Evolutionary conservation across 331 rosid genomes (phyloP).

Genomic region (Cydonia oblonga): DNA sequence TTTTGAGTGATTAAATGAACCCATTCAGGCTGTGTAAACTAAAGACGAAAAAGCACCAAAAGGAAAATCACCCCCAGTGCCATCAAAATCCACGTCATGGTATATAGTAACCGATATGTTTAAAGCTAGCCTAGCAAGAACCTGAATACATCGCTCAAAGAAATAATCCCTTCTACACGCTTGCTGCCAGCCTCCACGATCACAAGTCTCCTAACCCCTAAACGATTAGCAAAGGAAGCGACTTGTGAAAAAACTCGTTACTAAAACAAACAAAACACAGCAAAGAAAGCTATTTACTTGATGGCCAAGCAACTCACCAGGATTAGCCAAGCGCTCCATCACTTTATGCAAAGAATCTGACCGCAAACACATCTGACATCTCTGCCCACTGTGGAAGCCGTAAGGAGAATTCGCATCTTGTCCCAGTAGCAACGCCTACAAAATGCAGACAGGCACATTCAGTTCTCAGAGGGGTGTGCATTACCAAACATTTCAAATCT

Average conservation of each 20-base stretch:
- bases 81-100: conserved; percentile 9
- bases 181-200: conserved; percentile 98
- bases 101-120: conserved; percentile 9
- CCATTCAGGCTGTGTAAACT: conserved; percentile 3
- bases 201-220: conserved; percentile 85
- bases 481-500: background rate
- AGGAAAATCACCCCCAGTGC: conserved; percentile 21
- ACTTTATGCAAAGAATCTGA: conserved; percentile 88
- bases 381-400: conserved; percentile 43
- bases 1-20: conserved; percentile 16
- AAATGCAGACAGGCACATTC: background rate
- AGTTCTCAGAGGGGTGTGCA: background rate
- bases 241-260: background rate
- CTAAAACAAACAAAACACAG: background rate
- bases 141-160: conserved; percentile 78
- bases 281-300: background rate
- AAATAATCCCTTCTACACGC: conserved; percentile 90
- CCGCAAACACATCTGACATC: conserved; percentile 93
- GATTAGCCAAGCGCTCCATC: conserved; percentile 82
- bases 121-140: conserved; percentile 58
- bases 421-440: conserved; percentile 79
- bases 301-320: conserved; percentile 28
- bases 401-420: conserved; percentile 46
- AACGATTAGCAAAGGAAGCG: background rate
- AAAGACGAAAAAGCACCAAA: conserved; percentile 15